A percentile compares a stretch with the other conserved stretches of the same genome.
Conservation (phyloP, 75 land plant species). For the Pinus taeda region DNA sequence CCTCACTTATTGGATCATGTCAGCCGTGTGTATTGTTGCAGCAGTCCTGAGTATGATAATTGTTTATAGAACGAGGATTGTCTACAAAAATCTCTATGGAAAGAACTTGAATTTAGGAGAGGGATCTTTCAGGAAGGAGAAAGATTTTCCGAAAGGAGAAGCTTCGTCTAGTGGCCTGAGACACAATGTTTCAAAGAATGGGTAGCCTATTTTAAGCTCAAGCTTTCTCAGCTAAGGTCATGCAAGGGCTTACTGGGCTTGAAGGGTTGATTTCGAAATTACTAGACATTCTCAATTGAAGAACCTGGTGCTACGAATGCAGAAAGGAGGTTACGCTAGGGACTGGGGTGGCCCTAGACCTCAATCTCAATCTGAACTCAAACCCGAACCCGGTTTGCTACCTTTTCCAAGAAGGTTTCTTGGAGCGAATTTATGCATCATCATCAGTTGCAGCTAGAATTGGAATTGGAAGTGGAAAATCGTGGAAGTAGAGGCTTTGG, state of each 20-base stretch:
- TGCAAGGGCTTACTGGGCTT: neutral
- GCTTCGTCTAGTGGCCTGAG: conserved; percentile 9
- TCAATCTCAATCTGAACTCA: too few relatives aligned
- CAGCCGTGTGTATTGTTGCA: too few relatives aligned
- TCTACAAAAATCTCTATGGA: conserved; percentile 36
- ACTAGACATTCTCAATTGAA: neutral
- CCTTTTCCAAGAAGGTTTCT: too few relatives aligned
- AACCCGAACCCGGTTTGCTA: too few relatives aligned
- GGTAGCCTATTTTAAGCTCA: neutral
- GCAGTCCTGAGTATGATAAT: conserved; percentile 18
- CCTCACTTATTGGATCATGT: too few relatives aligned
- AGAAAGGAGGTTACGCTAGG: too few relatives aligned
- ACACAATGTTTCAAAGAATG: neutral
- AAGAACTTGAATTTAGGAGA: conserved; percentile 18
- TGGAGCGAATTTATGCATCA: too few relatives aligned
- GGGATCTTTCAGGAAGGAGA: neutral
- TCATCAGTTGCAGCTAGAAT: too few relatives aligned
- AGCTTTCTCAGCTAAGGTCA: neutral
- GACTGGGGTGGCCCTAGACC: too few relatives aligned
- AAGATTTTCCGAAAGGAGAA: neutral
- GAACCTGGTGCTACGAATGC: too few relatives aligned
- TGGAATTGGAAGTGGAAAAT: too few relatives aligned
- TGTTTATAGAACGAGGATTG: conserved; percentile 26
- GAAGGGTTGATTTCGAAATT: neutral
- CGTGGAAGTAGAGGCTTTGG: too few relatives aligned